Conservation (phyloP, 164 flowering plant genomes). For the Magnolia sinica region DNA sequence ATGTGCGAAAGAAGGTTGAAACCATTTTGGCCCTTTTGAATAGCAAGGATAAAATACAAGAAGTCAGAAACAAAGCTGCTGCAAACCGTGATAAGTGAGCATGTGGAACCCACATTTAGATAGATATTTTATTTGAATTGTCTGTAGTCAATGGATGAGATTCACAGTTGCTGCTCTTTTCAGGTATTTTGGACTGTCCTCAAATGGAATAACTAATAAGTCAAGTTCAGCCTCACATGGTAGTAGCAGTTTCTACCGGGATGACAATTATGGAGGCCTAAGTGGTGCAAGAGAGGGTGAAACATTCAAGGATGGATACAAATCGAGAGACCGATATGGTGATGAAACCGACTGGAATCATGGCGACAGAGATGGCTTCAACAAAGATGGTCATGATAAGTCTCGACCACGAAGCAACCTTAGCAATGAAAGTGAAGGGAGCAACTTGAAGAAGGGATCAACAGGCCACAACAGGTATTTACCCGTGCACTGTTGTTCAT, state of each 20-base stretch:
- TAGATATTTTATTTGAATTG: not conserved
- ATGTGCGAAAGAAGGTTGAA: conserved; percentile 95
- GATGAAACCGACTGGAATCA: conserved; percentile 24
- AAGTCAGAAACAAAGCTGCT: conserved; percentile 83
- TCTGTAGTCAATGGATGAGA: not conserved
- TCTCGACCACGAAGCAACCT: conserved; percentile 36
- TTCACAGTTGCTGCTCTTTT: conserved; percentile 3
- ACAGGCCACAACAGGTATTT: conserved; percentile 44
- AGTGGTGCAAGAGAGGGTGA: conserved; percentile 41
- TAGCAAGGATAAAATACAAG: conserved; percentile 84
- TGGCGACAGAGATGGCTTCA: conserved; percentile 27
- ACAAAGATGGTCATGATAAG: conserved; percentile 38
- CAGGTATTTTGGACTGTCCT: conserved; percentile 95
- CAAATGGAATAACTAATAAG: conserved; percentile 71
- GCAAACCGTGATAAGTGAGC: conserved; percentile 91
- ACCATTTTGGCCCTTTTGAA: conserved; percentile 61
- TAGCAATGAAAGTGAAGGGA: conserved; percentile 28
- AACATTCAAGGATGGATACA: conserved; percentile 22
- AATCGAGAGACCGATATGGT: conserved; percentile 38
- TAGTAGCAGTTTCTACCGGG: conserved; percentile 44
- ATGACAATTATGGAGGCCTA: conserved; percentile 56
- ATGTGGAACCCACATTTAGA: conserved; percentile 10
- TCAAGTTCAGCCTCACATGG: conserved; percentile 61
- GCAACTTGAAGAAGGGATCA: conserved; percentile 34
- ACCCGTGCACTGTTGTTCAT: not conserved